Evolutionary conservation across 2,329 filamentous ascomycete species (phyloP).

Genomic region (Pleoardoris graminearum): DNA sequence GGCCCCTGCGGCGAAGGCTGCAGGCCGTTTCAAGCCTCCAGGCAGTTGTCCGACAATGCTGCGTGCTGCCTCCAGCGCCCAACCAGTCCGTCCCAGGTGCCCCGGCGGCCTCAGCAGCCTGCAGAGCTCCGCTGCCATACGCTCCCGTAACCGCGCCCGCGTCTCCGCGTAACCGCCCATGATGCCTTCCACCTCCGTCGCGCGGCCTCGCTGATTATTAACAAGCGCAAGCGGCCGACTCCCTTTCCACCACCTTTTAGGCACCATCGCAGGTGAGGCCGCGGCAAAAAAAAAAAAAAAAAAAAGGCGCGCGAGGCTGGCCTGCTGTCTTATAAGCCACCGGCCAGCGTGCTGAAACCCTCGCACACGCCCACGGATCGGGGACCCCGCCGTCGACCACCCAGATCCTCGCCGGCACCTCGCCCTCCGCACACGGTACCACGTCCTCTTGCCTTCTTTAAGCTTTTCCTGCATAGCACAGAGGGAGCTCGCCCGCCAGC

Average conservation of each 20-base stretch:
- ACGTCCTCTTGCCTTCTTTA: conserved; percentile 39
- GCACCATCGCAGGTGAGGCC: not conserved
- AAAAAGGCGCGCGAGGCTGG: not conserved
- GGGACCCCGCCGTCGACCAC: conserved; percentile 24
- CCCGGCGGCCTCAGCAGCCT: not conserved
- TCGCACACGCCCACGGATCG: conserved; percentile 22
- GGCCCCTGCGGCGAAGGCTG: not conserved
- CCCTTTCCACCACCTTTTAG: conserved; percentile 38
- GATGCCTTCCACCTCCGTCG: conserved; percentile 16
- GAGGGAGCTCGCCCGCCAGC: conserved; percentile 33
- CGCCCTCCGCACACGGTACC: conserved; percentile 32
- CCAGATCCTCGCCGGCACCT: conserved; percentile 11
- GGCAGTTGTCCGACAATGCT: not conserved
- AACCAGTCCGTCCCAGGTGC: conserved; percentile 8
- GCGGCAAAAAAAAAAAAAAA: not conserved
- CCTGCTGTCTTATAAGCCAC: conserved; percentile 12
- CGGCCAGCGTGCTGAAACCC: conserved; percentile 20
- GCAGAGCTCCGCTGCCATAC: conserved; percentile 21
- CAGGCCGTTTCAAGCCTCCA: conserved; percentile 8
- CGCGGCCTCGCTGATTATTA: conserved; percentile 27
- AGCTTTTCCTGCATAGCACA: conserved; percentile 41
- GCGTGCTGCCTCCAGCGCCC: conserved; percentile 20
- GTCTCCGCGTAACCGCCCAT: conserved; percentile 5
- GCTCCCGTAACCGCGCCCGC: conserved; percentile 6
- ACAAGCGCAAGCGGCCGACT: conserved; percentile 23